Evolutionary conservation across 352 stramenopile genomes (phyloP).

Genomic region (Phytophthora crassamura): DNA sequence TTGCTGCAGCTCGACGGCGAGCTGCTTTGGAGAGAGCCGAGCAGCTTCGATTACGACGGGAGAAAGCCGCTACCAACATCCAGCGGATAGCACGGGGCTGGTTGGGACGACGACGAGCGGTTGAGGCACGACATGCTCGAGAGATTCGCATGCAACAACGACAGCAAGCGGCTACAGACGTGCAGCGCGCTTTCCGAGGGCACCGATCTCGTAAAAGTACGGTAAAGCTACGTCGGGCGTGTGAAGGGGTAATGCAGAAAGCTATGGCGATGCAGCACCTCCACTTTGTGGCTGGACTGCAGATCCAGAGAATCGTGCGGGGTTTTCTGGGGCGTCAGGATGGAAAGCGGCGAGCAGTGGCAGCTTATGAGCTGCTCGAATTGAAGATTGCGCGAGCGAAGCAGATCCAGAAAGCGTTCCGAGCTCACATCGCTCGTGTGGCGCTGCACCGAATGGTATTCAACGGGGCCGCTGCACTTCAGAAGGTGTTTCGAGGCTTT

Average conservation of each 20-base stretch:
- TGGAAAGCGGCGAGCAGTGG: slow-evolving; percentile 18
- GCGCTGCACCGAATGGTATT: slow-evolving; percentile 46
- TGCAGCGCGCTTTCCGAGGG: slow-evolving; percentile 58
- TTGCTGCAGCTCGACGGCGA: slow-evolving; percentile 45
- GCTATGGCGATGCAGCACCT: slow-evolving; percentile 15
- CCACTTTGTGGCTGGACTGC: slow-evolving; percentile 33
- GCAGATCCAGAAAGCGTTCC: slow-evolving; percentile 59
- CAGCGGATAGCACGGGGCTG: slow-evolving; percentile 51
- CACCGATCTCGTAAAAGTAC: slow-evolving; percentile 28
- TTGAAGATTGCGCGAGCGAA: slow-evolving; percentile 36
- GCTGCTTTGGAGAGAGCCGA: slow-evolving; percentile 47
- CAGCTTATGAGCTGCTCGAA: slow-evolving; percentile 28
- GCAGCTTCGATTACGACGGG: slow-evolving; percentile 33
- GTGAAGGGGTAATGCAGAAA: slow-evolving; percentile 24
- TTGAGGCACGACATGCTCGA: slow-evolving; percentile 21
- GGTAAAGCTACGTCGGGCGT: slow-evolving; percentile 16
- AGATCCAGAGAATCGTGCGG: slow-evolving; percentile 46
- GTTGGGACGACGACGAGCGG: slow-evolving; percentile 41
- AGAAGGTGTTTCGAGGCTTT: slow-evolving; percentile 63
- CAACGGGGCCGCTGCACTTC: slow-evolving; percentile 49
- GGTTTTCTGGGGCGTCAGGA: slow-evolving; percentile 53
- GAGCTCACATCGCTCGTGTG: slow-evolving; percentile 60
- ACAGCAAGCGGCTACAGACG: slow-evolving; percentile 27
- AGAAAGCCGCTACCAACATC: slow-evolving; percentile 43
- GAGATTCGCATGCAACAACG: slow-evolving; percentile 26